Evolutionary conservation across 2,329 filamentous ascomycete species (phyloP).

Genomic region (Aspergillus novoparasiticus): DNA sequence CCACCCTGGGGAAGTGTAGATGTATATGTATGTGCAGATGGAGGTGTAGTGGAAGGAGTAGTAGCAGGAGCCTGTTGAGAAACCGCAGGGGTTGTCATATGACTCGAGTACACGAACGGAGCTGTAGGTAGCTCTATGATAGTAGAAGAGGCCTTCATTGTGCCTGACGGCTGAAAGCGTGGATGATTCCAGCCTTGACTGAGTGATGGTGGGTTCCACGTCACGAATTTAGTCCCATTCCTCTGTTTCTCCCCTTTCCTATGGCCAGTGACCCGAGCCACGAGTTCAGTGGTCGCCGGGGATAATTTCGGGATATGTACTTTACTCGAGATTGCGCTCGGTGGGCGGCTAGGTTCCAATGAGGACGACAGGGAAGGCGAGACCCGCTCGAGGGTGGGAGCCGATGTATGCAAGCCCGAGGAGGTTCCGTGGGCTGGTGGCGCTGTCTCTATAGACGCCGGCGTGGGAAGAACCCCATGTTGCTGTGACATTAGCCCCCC

Average conservation of each 20-base stretch:
- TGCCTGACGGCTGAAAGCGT: slow-evolving; percentile 10
- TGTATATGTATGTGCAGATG: slow-evolving; percentile 1
- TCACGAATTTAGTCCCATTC: slow-evolving; percentile 16
- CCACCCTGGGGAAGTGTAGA: slow-evolving; percentile 8
- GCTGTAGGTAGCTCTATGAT: slow-evolving; percentile 28
- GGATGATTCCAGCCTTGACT: slow-evolving; percentile 6
- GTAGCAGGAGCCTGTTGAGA: slow-evolving; percentile 6
- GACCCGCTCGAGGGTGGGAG: slow-evolving; percentile 5
- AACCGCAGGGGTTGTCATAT: slow-evolving; percentile 16
- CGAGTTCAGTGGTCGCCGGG: slow-evolving; percentile 29
- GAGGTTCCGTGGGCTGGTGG: slow-evolving; percentile 20
- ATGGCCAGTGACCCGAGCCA: slow-evolving; percentile 27
- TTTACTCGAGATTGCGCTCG: slow-evolving; percentile 16
- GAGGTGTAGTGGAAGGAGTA: slow-evolving; percentile 2
- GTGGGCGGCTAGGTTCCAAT: slow-evolving; percentile 12
- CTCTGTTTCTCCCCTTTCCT: slow-evolving; percentile 17
- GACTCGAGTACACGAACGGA: slow-evolving; percentile 23
- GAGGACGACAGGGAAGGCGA: slow-evolving; percentile 11
- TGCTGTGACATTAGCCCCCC: slow-evolving; percentile 28
- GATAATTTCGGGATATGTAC: slow-evolving; percentile 29
- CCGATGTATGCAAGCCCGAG: slow-evolving; percentile 18
- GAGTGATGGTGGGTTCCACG: slow-evolving; percentile 14
- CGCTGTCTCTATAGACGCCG: slow-evolving; percentile 28
- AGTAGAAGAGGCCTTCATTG: slow-evolving; percentile 29
- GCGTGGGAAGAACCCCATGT: slow-evolving; percentile 24